Conservation (phyloP, 192 early-diverging fungal genomes). For the Coemansia guatemalensis region DNA sequence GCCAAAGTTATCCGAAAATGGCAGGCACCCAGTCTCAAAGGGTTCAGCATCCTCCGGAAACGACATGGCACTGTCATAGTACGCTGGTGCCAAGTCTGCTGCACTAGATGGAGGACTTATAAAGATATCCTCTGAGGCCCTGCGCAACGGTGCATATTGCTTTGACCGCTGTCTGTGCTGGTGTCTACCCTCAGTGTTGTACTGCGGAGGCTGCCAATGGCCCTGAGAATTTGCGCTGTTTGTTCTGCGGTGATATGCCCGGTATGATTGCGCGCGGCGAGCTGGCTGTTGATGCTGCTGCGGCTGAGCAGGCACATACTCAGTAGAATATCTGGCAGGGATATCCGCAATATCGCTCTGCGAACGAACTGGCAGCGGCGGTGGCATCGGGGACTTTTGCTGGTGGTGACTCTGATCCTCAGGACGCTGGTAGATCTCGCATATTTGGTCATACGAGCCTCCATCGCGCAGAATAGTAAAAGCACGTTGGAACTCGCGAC, state of each 20-base stretch:
- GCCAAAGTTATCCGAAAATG: background rate
- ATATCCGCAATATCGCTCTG: constrained; percentile 3
- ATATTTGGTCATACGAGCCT: constrained; percentile 42
- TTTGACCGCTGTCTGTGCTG: background rate
- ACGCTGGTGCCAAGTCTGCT: background rate
- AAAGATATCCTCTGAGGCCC: background rate
- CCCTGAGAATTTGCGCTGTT: background rate
- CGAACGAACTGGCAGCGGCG: background rate
- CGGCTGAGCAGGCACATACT: background rate
- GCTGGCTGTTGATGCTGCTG: background rate
- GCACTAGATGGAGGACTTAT: constrained; percentile 1
- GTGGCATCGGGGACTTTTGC: background rate
- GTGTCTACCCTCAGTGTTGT: background rate
- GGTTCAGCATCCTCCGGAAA: background rate
- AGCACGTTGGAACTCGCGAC: constrained; percentile 79
- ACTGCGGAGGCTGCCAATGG: background rate
- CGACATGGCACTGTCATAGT: background rate
- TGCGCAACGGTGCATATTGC: background rate
- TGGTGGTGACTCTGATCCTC: background rate
- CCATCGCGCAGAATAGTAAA: constrained; percentile 58
- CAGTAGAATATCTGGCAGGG: background rate
- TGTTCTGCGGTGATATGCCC: background rate
- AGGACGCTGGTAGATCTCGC: constrained; percentile 48
- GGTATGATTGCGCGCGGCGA: background rate
- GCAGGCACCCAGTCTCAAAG: background rate